Evolutionary conservation across 139 green algal species (phyloP).

Genomic region (Chlorella sp.): DNA sequence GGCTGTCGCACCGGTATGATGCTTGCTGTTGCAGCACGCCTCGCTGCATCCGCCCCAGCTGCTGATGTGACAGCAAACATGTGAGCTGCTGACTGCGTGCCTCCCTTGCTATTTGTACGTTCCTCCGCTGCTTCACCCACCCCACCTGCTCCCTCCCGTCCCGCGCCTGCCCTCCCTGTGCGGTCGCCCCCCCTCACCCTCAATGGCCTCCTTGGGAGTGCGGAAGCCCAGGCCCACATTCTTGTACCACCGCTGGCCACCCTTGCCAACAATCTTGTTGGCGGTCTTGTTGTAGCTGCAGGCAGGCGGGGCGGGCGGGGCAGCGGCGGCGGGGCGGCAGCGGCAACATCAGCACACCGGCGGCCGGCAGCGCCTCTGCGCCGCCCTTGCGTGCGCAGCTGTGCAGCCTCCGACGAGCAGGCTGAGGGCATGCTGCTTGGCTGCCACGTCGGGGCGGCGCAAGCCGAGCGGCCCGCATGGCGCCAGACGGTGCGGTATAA

Average conservation of each 20-base stretch:
- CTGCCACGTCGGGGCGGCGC: not conserved
- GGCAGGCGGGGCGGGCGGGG: not conserved
- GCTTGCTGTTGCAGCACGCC: not conserved
- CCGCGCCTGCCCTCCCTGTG: not conserved
- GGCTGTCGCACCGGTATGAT: no score
- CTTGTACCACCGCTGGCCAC: conserved; percentile 92
- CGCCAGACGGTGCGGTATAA: not conserved
- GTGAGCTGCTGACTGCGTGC: not conserved
- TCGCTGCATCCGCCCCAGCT: not conserved
- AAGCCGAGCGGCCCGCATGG: not conserved
- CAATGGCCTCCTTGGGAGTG: conserved; percentile 97
- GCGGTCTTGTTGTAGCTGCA: conserved; percentile 75
- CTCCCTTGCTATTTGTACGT: no score
- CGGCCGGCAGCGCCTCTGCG: not conserved
- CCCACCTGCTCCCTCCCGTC: not conserved
- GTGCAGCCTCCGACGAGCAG: no score
- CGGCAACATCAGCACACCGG: not conserved
- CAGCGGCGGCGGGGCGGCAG: not conserved
- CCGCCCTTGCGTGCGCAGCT: not conserved
- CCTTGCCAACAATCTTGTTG: conserved; percentile 88
- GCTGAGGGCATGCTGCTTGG: not conserved
- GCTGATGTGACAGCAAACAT: not conserved
- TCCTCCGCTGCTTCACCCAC: no score
- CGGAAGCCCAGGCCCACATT: conserved; percentile 98
- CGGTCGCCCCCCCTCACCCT: conserved; percentile 74